Evolutionary conservation across 768 basidiomycete genomes (phyloP).

Genomic region (Lactifluus hygrophoroides): DNA sequence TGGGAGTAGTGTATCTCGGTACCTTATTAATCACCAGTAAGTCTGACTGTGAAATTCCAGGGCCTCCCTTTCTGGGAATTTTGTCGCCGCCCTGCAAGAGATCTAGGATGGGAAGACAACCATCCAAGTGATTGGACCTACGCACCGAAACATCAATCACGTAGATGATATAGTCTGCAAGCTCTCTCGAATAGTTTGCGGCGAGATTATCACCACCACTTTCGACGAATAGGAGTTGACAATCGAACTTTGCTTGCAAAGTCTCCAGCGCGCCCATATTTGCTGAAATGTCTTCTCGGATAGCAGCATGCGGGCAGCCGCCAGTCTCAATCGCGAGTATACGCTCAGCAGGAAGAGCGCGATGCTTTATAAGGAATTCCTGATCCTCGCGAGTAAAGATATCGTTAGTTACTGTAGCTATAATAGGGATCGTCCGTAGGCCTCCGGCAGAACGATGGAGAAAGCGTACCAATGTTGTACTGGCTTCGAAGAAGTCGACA

Average conservation of each 20-base stretch:
- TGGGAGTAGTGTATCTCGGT: not conserved
- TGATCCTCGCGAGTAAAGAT: conserved; percentile 98
- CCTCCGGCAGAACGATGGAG: not conserved
- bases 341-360: conserved; percentile 73
- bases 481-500: conserved; percentile 72
- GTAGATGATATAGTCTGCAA: conserved; percentile 97
- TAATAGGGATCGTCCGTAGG: conserved; percentile 13
- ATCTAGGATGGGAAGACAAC: not conserved
- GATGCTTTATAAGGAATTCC: conserved; percentile 91
- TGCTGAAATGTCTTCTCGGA: conserved; percentile 95
- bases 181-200: conserved; percentile 91
- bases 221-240: conserved; percentile 90
- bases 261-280: conserved; percentile 95
- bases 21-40: conserved; percentile 94
- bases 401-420: conserved; percentile 97
- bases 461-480: conserved; percentile 78
- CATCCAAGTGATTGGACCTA: not conserved
- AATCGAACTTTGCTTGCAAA: conserved; percentile 82
- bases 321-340: conserved; percentile 98
- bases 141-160: conserved; percentile 79
- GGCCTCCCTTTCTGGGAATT: conserved; percentile 96
- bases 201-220: conserved; percentile 96
- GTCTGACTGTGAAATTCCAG: conserved; percentile 95
- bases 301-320: conserved; percentile 96
- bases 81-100: conserved; percentile 85